phyloP scores from a whole-genome alignment of 2,329 filamentous ascomycete species.

The Pseudocercospora cruenta region DNA sequence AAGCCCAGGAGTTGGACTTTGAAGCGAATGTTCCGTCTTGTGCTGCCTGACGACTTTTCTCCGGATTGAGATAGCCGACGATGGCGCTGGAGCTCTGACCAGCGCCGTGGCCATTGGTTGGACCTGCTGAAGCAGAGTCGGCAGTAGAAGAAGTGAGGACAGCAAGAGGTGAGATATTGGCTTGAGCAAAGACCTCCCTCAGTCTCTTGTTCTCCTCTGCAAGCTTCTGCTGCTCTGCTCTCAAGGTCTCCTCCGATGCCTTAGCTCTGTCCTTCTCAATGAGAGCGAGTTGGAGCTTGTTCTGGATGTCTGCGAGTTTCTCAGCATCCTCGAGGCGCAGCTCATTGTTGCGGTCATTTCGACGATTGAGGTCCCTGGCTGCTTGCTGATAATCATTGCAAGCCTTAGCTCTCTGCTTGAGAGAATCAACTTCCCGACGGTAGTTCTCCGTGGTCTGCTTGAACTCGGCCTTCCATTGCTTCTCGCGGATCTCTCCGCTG shows the following conservation, averaged over 20 bases:
- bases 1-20: background rate
- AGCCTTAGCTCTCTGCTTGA: slow-evolving; percentile 7
- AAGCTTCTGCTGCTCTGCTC: background rate
- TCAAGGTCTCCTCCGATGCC: background rate
- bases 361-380: background rate
- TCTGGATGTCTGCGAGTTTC: background rate
- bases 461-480: background rate
- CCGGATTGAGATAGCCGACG: background rate
- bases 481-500: background rate
- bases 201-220: slow-evolving; percentile 2
- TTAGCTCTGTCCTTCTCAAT: slow-evolving; percentile 6
- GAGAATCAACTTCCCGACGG: background rate
- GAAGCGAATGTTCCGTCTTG: background rate
- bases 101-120: background rate
- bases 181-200: background rate
- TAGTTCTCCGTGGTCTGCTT: slow-evolving; percentile 14
- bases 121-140: background rate
- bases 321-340: background rate
- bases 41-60: background rate
- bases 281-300: background rate
- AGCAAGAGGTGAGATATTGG: background rate
- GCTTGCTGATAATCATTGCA: slow-evolving; percentile 6
- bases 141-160: background rate
- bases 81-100: background rate
- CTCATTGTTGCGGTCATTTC: background rate